Percentiles rank a stretch among this genome's conserved stretches.
Evolutionary conservation across 1,284 basidiomycete species (phyloP).

Genomic region (Tetrapyrgos nigripes): DNA sequence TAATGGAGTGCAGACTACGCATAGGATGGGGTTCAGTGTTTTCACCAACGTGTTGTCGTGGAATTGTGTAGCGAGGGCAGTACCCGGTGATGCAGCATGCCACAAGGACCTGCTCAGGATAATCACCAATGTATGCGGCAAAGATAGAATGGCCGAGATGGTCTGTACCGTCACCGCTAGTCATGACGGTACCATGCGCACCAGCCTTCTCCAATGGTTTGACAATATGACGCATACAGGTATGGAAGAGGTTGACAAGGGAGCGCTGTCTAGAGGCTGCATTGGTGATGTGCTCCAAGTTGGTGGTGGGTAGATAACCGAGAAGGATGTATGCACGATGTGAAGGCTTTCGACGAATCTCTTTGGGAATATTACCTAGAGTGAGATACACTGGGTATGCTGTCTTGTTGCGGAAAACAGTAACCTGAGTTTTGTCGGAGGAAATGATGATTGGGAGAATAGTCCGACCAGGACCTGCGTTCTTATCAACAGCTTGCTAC

Average conservation of each 20-base stretch:
- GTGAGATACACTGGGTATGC: conserved; percentile 51
- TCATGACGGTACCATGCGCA: conserved; percentile 26
- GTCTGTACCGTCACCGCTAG: conserved; percentile 20
- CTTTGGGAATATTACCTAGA: conserved; percentile 51
- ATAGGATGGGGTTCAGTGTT: neutral
- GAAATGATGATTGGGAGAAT: conserved; percentile 48
- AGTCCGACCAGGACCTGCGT: conserved; percentile 37
- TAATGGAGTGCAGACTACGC: neutral
- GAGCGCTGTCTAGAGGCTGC: conserved; percentile 29
- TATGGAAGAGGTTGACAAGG: conserved; percentile 45
- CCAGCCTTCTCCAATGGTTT: conserved; percentile 28
- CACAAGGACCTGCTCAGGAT: conserved; percentile 35
- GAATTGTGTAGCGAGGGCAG: conserved; percentile 28
- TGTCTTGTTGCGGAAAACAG: conserved; percentile 41
- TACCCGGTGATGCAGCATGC: conserved; percentile 25
- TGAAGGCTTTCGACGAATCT: conserved; percentile 42
- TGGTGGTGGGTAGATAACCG: conserved; percentile 43
- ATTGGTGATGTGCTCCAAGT: conserved; percentile 36
- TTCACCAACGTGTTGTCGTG: neutral
- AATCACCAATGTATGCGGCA: conserved; percentile 31
- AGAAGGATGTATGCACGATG: conserved; percentile 41
- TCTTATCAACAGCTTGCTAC: conserved; percentile 34
- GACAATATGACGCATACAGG: conserved; percentile 34
- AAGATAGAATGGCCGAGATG: conserved; percentile 30
- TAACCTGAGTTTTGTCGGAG: conserved; percentile 45